Evolutionary conservation across 306 rosid genomes (phyloP), one percentile per base, ranked within the genome.

Genomic region (Cyamopsis tetragonoloba): DNA sequence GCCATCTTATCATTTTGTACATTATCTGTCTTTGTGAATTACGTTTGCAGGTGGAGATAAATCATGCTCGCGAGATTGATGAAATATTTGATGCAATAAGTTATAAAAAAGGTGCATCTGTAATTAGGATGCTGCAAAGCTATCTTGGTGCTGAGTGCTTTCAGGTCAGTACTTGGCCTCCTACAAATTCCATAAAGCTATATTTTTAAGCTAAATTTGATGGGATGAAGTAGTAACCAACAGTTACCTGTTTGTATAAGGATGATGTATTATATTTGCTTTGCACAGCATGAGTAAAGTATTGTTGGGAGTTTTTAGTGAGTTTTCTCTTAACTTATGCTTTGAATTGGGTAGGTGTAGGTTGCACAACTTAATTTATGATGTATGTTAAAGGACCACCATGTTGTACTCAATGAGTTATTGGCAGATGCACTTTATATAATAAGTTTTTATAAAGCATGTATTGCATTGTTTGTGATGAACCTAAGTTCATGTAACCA

Each of bases 11-110:
- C 7, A 26, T 17, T 67, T 24, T 31, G 20, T 17, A 35, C 18
- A 17, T 5, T 32, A 31, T 57, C 27, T 41, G 66, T 63, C 0
- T 51, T 19, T 11, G 31, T n/a, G 13, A 80, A 76, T 17, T 71
- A 56, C 71, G 54, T 53, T 69, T 79, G 67, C 85, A 92, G 98
- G 96, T 92, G 57, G 98, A 92, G 72, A 53, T 92, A 64, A 92
- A 92, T 78, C 96, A 85, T 82, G 98, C 96, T 43, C 42, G 68
- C 14, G 98, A 92, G 86, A 84, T 89, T 31, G 92, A 89, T 81
- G 95, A 92, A 79, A 87, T 92, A 80, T 92, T 89, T 84, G 98
- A 92, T 74, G 87, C 96, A 18, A 87, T 92, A 77, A 92, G 95
- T 74, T 89, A 92, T 11, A 77, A 81, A 56, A 92, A 92, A 81